Conservation (phyloP, 2,329 filamentous ascomycete species). For the Aulographum hederae region DNA sequence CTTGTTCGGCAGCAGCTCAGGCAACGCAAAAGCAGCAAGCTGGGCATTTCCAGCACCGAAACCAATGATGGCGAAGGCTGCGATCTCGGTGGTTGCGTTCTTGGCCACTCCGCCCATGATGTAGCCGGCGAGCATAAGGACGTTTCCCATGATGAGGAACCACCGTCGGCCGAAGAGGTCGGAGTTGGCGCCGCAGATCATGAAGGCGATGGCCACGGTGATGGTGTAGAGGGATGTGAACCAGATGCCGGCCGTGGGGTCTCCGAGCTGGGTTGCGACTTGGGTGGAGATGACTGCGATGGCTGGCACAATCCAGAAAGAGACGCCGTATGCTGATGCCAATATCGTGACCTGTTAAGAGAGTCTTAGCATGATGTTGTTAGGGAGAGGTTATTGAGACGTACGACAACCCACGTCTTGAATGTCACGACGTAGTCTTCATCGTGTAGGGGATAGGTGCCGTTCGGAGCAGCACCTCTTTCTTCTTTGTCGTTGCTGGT, state of each 20-base stretch:
- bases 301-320: slow-evolving; percentile 6
- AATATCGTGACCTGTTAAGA: background rate
- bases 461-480: background rate
- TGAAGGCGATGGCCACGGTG: slow-evolving; percentile 5
- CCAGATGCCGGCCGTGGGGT: slow-evolving; percentile 4
- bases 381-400: no score
- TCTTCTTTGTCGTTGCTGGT: background rate
- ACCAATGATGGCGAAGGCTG: slow-evolving; percentile 22
- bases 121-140: slow-evolving; percentile 9
- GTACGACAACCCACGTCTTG: slow-evolving; percentile 7
- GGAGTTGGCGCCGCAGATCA: slow-evolving; percentile 21
- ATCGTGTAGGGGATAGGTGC: slow-evolving; percentile 1
- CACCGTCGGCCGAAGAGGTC: slow-evolving; percentile 29
- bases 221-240: slow-evolving; percentile 6
- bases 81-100: slow-evolving; percentile 20
- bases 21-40: slow-evolving; percentile 26
- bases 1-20: slow-evolving; percentile 30
- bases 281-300: slow-evolving; percentile 3
- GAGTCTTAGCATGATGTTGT: no score
- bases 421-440: slow-evolving; percentile 3
- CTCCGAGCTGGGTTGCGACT: slow-evolving; percentile 6
- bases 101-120: slow-evolving; percentile 19
- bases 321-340: no score
- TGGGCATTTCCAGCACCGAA: slow-evolving; percentile 28
- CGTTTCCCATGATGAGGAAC: slow-evolving; percentile 26